Base-by-base conservation (phyloP, 2,329 filamentous ascomycete species). In the Samsoniella hepiali region DNA sequence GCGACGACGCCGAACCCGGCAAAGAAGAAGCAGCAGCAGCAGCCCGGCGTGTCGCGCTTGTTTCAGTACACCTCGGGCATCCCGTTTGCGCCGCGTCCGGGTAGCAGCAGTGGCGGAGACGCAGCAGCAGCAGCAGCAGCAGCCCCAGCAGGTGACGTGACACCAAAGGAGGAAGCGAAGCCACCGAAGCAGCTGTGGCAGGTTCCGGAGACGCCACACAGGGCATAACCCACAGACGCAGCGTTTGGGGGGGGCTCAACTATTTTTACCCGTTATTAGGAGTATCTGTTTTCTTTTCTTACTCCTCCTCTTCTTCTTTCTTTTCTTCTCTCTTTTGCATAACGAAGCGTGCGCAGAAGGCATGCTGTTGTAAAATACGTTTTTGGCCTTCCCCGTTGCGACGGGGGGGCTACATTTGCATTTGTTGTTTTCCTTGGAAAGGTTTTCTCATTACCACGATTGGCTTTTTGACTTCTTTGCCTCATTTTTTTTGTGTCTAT, bases 61-160 rank as follows among this genome's bases (percentile, higher is more conserved):
- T 78, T 77, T 47, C 71, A 73, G 15, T 76, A 77, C 59, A 79
- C 75, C 5, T 75, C 79, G 13, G 75, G 79, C 5, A 83, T 84
- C 51, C 81, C 79, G 1, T 84, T 84, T 72, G 79, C 79, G 5
- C 74, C 75, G 7, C 68, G 70, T 32, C 63, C 69, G 6, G 29
- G 38, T 6, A 50, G 54, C 44, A 47, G 58, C 31, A 49, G 58
- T 15, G 47, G 13, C 34, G 29, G 17, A 17, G 54, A 10, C 11
- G 17, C 36, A 0, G 40, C 29, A 13, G 3, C 32, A 27, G 22
- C 15, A 9, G 58, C 47, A 7, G 17, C 47, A 0, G 40, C 40
- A 36, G 1, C 32, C 31, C 44, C 17, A 3, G 58, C 47, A 1
- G 58, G n/a, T 2, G 49, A 44, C 17, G 47, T 27, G 29, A 57